Percentiles rank a stretch among this genome's conserved stretches.
Evolutionary conservation across 1,284 basidiomycete genomes (phyloP).

Genomic region (Schizophyllum amplum): DNA sequence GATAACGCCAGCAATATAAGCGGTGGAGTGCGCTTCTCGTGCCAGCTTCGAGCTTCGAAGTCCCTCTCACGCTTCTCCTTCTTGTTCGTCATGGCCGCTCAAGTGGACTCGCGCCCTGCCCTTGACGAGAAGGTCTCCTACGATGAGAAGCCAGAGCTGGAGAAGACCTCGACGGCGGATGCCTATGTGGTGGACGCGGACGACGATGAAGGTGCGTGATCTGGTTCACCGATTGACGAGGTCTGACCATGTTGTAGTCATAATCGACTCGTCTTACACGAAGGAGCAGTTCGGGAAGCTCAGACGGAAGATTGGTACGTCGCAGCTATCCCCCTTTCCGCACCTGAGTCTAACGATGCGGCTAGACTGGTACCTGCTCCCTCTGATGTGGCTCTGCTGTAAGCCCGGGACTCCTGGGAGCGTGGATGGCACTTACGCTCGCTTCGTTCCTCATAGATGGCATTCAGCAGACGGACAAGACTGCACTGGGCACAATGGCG

Average conservation of each 20-base stretch:
- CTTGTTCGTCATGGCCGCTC: not conserved
- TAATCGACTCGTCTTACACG: conserved; percentile 7
- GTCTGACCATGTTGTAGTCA: not conserved
- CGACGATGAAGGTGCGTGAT: not conserved
- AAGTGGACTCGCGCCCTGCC: not conserved
- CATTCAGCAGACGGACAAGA: conserved; percentile 15
- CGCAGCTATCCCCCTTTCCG: not conserved
- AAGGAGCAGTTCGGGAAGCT: conserved; percentile 8
- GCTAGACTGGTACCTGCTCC: conserved; percentile 10
- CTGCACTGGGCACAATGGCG: conserved; percentile 9
- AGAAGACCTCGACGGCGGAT: not conserved
- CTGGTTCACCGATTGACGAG: not conserved
- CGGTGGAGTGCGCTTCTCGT: not conserved
- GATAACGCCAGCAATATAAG: not conserved
- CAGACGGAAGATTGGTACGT: conserved; percentile 8
- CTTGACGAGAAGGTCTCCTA: conserved; percentile 2
- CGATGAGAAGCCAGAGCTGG: not conserved
- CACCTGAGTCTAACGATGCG: not conserved
- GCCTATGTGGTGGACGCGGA: not conserved
- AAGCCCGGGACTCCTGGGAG: not conserved
- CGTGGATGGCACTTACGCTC: not conserved
- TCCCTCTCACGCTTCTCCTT: not conserved
- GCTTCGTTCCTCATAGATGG: conserved; percentile 11
- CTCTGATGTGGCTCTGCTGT: conserved; percentile 15
- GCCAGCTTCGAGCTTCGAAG: not conserved